Evolutionary conservation across 805 yeast genomes (phyloP).

Genomic region (Diddensiella santjacobensis): DNA sequence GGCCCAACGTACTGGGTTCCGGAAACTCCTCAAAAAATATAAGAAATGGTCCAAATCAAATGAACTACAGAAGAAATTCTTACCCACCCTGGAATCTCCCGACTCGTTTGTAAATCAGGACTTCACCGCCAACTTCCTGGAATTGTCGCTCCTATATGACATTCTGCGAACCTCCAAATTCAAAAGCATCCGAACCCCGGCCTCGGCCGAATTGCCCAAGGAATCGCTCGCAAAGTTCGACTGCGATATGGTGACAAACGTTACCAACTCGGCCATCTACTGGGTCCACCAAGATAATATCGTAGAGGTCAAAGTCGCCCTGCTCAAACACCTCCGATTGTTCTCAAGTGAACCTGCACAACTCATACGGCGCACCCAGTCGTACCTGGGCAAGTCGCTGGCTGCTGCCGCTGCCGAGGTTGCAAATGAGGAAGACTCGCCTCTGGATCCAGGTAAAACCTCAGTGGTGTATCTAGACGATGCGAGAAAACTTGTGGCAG

Average conservation of each 20-base stretch:
- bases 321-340: constrained; percentile 43
- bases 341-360: constrained; percentile 26
- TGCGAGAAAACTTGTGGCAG: constrained; percentile 34
- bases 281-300: constrained; percentile 61
- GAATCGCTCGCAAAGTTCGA: constrained; percentile 31
- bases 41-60: constrained; percentile 38
- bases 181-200: constrained; percentile 19
- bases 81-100: constrained; percentile 39
- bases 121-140: constrained; percentile 57
- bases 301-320: constrained; percentile 47
- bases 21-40: constrained; percentile 71
- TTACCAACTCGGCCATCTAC: constrained; percentile 39
- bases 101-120: constrained; percentile 60
- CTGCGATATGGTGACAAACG: constrained; percentile 31
- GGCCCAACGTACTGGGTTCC: constrained; percentile 66
- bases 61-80: constrained; percentile 29
- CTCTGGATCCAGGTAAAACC: constrained; percentile 14
- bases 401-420: constrained; percentile 17
- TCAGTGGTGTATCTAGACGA: constrained; percentile 36
- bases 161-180: constrained; percentile 37
- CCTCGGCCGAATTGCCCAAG: constrained; percentile 18
- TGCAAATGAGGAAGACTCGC: constrained; percentile 16
- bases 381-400: constrained; percentile 4
- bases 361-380: constrained; percentile 1
- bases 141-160: constrained; percentile 53